These are phyloP conservation scores for Ophiostoma piceae DNA, from an alignment of 2,329 filamentous ascomycete species.

Conservation along the genomic window DNA sequence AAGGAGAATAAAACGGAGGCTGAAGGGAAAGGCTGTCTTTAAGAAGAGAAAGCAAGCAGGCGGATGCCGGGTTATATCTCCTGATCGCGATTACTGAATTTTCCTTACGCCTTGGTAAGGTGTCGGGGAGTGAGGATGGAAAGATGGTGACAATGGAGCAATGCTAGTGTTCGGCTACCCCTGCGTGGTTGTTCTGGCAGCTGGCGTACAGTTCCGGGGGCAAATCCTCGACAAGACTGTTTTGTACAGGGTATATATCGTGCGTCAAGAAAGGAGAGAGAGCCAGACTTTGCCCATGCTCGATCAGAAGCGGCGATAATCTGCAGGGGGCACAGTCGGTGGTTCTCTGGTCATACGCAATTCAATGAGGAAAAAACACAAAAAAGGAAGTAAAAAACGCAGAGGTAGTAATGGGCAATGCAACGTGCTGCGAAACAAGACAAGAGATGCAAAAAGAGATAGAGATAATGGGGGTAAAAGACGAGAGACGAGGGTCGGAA, in stretches of 20 bases:
- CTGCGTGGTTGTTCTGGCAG: not conserved
- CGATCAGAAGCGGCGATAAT: conserved; percentile 1
- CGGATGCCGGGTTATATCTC: not conserved
- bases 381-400: not conserved
- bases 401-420: not conserved
- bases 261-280: not conserved
- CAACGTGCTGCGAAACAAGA: conserved; percentile 3
- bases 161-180: not conserved
- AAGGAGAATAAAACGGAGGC: conserved; percentile 2
- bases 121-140: not conserved
- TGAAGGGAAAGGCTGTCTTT: not conserved
- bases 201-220: not conserved
- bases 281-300: not conserved
- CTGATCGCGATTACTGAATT: not conserved
- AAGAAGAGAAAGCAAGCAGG: not conserved
- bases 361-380: not conserved
- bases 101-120: not conserved
- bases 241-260: not conserved
- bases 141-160: not conserved
- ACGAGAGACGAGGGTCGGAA: not conserved
- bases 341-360: not conserved
- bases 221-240: not conserved
- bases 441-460: not conserved
- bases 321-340: not conserved
- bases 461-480: not conserved